Conservation (phyloP, 1,284 basidiomycete genomes). For the Boletus smithii region DNA sequence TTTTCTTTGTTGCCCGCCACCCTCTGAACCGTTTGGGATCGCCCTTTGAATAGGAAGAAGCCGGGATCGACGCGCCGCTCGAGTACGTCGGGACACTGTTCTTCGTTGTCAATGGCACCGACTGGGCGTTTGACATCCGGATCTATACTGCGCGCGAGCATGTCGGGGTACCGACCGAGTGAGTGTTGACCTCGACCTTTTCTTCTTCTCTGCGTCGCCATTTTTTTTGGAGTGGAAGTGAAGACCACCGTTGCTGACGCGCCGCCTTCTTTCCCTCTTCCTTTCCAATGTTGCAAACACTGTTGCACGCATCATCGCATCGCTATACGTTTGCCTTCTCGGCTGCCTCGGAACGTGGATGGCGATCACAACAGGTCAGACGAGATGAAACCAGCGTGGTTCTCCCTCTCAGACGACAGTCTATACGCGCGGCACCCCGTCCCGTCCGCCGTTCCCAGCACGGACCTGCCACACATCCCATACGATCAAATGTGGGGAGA, state of each 20-base stretch:
- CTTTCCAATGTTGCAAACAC: not conserved
- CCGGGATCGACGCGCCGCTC: slow-evolving; percentile 62
- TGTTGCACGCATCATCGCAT: not conserved
- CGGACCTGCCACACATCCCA: slow-evolving; percentile 31
- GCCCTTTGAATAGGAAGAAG: slow-evolving; percentile 62
- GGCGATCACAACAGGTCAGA: slow-evolving; percentile 33
- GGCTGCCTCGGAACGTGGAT: not conserved
- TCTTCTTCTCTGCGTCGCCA: not conserved
- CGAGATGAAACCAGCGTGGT: slow-evolving; percentile 43
- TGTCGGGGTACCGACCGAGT: slow-evolving; percentile 59
- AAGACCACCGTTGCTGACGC: not conserved
- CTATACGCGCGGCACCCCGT: slow-evolving; percentile 3
- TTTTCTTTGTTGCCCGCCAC: too few species aligned
- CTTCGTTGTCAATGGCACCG: slow-evolving; percentile 50
- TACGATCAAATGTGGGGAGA: slow-evolving; percentile 42
- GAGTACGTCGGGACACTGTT: slow-evolving; percentile 57
- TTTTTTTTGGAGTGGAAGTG: not conserved
- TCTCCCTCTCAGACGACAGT: slow-evolving; percentile 29
- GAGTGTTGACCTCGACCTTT: slow-evolving; percentile 18
- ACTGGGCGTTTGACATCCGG: slow-evolving; percentile 64
- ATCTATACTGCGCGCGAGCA: slow-evolving; percentile 58
- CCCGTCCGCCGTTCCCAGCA: not conserved
- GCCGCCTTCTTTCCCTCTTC: not conserved
- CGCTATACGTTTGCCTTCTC: too few species aligned
- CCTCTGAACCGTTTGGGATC: not conserved